These are phyloP conservation scores for Botrytis galanthina DNA, from an alignment of 2,329 filamentous ascomycete species.

Conservation along the genomic window DNA sequence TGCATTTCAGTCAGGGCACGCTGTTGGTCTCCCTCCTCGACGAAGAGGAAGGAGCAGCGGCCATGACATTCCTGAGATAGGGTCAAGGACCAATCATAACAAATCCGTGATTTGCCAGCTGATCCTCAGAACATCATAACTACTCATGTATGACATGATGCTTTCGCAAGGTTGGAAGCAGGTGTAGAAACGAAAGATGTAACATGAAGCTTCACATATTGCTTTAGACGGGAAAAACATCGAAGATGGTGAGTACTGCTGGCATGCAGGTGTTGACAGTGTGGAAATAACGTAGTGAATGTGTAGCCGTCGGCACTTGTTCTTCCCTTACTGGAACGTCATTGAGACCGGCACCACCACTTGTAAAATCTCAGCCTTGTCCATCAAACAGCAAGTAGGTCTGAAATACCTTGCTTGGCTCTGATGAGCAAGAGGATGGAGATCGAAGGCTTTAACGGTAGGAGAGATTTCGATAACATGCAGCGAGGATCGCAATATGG, in stretches of 20 bases:
- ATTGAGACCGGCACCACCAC: background rate
- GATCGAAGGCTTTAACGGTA: background rate
- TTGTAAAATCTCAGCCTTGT: background rate
- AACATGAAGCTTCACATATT: constrained; percentile 41
- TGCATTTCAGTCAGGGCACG: constrained; percentile 96
- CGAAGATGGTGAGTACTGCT: background rate
- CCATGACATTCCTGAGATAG: constrained; percentile 93
- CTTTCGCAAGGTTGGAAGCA: constrained; percentile 85
- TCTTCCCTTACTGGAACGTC: background rate
- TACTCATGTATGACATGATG: constrained; percentile 63
- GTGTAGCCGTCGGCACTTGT: too few species aligned
- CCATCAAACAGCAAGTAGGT: background rate
- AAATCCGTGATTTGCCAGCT: background rate
- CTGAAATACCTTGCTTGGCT: too few species aligned
- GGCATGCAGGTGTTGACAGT: too few species aligned
- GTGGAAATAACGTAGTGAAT: background rate
- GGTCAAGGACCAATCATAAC: background rate
- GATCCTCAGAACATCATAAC: background rate
- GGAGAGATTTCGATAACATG: background rate
- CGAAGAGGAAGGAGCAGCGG: constrained; percentile 96
- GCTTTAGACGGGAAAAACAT: background rate
- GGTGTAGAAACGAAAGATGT: constrained; percentile 76
- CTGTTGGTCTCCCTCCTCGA: constrained; percentile 93
- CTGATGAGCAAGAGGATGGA: background rate
- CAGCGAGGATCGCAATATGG: background rate